phyloP scores from a whole-genome alignment of 805 yeast genomes.

The Schizosaccharomyces cryophilus region DNA sequence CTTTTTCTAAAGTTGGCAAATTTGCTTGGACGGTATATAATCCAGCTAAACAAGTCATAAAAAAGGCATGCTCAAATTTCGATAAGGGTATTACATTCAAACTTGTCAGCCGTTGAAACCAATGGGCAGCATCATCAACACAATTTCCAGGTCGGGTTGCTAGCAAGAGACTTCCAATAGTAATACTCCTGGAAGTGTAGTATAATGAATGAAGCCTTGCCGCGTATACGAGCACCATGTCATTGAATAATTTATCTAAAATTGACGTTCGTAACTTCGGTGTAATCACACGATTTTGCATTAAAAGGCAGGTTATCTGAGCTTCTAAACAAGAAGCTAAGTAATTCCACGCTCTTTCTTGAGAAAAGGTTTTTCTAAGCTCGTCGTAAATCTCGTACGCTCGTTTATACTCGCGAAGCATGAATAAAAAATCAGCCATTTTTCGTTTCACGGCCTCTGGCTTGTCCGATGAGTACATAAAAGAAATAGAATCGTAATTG shows the following conservation, averaged over 20 bases:
- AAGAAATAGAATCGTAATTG: slow-evolving; percentile 26
- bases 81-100: slow-evolving; percentile 14
- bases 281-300: slow-evolving; percentile 19
- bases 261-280: slow-evolving; percentile 27
- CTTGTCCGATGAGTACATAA: slow-evolving; percentile 35
- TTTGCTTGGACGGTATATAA: slow-evolving; percentile 19
- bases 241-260: slow-evolving; percentile 39
- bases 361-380: slow-evolving; percentile 48
- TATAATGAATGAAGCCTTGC: slow-evolving; percentile 47
- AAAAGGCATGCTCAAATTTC: slow-evolving; percentile 23
- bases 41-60: slow-evolving; percentile 29
- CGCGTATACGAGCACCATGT: slow-evolving; percentile 47
- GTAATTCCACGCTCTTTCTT: slow-evolving; percentile 58
- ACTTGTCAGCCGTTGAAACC: slow-evolving; percentile 22
- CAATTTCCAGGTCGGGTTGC: slow-evolving; percentile 19
- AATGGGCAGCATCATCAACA: slow-evolving; percentile 22
- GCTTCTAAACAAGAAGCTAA: slow-evolving; percentile 58
- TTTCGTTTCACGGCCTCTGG: slow-evolving; percentile 55
- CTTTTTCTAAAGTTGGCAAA: slow-evolving; percentile 13
- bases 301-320: slow-evolving; percentile 47
- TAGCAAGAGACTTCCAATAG: slow-evolving; percentile 50
- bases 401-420: slow-evolving; percentile 67
- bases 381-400: slow-evolving; percentile 69
- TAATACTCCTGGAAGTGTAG: slow-evolving; percentile 36
- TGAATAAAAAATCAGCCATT: slow-evolving; percentile 78